phyloP scores from a whole-genome alignment of 1,284 basidiomycete genomes.

The Fomitopsis betulina region DNA sequence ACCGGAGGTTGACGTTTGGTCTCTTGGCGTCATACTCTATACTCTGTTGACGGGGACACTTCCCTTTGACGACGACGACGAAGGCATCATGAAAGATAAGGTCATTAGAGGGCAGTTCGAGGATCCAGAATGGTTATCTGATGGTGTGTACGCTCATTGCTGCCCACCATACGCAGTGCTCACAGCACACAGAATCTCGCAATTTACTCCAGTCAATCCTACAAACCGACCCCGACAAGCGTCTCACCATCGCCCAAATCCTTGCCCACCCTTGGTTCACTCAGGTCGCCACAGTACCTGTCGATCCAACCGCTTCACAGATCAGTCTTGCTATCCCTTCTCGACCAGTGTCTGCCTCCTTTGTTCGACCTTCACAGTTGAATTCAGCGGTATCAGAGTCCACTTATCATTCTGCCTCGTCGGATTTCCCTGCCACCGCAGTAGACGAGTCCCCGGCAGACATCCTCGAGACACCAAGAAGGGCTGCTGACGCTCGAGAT shows the following conservation, averaged over 20 bases:
- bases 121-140: constrained; percentile 87
- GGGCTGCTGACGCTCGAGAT: neutral
- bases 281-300: constrained; percentile 31
- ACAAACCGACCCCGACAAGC: constrained; percentile 72
- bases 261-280: constrained; percentile 91
- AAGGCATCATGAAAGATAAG: constrained; percentile 82
- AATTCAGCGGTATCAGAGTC: constrained; percentile 44
- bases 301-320: constrained; percentile 24
- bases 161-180: constrained; percentile 6
- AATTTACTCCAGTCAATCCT: constrained; percentile 79
- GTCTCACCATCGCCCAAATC: constrained; percentile 82
- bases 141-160: constrained; percentile 43
- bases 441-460: constrained; percentile 34
- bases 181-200: constrained; percentile 60
- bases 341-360: constrained; percentile 19
- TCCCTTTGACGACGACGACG: constrained; percentile 98
- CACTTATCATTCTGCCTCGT: constrained; percentile 50
- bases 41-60: constrained; percentile 90
- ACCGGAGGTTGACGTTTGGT: constrained; percentile 98
- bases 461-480: constrained; percentile 1
- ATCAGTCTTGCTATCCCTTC: constrained; percentile 24
- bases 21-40: constrained; percentile 92
- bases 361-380: constrained; percentile 22
- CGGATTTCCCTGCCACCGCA: constrained; percentile 48
- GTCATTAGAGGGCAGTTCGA: constrained; percentile 89